Base-by-base conservation (phyloP, 805 yeast genomes). In the Yamadazyma sp. region DNA sequence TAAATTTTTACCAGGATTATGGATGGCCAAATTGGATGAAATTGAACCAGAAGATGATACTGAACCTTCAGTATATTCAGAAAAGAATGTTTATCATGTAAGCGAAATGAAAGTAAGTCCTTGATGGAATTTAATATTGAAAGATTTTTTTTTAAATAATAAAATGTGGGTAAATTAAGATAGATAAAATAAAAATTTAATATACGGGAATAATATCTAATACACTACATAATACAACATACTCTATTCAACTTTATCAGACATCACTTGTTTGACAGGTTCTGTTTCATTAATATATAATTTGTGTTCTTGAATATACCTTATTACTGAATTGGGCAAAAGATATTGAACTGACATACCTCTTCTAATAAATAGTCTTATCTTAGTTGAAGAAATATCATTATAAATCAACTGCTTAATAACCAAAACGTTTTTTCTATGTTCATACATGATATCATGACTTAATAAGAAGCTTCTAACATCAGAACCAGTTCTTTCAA, bases 381-480 rank as follows among this genome's bases (percentile, higher is more conserved):
- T 96, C 59, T 93, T 93, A 0, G 98, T 93, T 1, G 97, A 88
- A 15, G 88, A 78, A 50, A 93, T 93, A 64, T 93, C 98, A 60
- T 93, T 93, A 65, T 93, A 93, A 47, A 93, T 93, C 54, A 93
- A 75, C 65, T 93, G 98, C 56, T 89, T 93, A 58, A 93, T 91
- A 27, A 91, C 96, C 51, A 93, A 69, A 33, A 93, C 91, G 57
- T 93, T 93, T 50, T 91, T 75, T 36, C 97, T 73, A 56, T 93
- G 97, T 62, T 91, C 96, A 58, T 89, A 93, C 96, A 93, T 88
- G 52, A 93, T 84, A 58, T 93, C 98, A 62, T 93, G 98, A 34
- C 93, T 80, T 43, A 93, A 69, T 52, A 93, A 64, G 70, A 93
- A 93, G 24, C 88, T 80, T 52, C 98, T 76, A 34, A 93, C 98